Base-by-base conservation (phyloP, 768 basidiomycete species). In the Candolleomyces aberdarensis region DNA sequence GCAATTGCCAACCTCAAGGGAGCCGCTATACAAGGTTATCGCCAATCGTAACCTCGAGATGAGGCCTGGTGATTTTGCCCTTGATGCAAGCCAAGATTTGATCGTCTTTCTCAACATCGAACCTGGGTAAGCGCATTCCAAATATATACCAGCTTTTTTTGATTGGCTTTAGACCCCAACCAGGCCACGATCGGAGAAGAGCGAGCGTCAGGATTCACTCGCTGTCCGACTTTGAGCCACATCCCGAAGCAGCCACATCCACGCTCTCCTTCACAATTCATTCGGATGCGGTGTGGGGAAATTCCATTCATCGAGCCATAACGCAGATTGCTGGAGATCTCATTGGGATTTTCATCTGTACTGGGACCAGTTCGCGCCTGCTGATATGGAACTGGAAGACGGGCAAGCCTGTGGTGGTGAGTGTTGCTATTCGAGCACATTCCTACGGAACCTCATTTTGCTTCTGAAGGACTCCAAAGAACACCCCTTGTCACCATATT, bases 31-130 rank as follows among this genome's bases (percentile, higher is more conserved):
- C 39, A 60, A 65, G 15, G 56, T 69, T 1, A 20, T 69, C 14
- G 64, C 65, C 50, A 65, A 72, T 57, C 56, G 70, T 20, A 74
- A 83, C 31, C 47, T 85, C 0, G 77, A 75, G 1, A 49, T 84
- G 8, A 60, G 69, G 9, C 74, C 78, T 43, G 75, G 82, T 48
- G 86, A 87, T 65, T 85, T 87, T 61, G 85, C 83, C 0, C 81
- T 87, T n/a, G 86, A 88, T 64, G 85, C 87, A 0, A 78, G 83
- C 5, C 87, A 88, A 67, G 85, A 88, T 63, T 65, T 88, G 50
- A 72, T 87, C 41, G 76, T 81, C 8, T 67, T 83, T 15, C 69
- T 84, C 15, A 68, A 67, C 55, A 59, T 63, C 5, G 63, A 64
- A 55, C 44, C 19, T 46, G 65, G 65, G 46, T 46, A 59, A 60